Percentiles rank a stretch among this genome's conserved stretches.
Evolutionary conservation across 176 grass and related monocot genomes (phyloP).

Genomic region (Cenchrus americanus): DNA sequence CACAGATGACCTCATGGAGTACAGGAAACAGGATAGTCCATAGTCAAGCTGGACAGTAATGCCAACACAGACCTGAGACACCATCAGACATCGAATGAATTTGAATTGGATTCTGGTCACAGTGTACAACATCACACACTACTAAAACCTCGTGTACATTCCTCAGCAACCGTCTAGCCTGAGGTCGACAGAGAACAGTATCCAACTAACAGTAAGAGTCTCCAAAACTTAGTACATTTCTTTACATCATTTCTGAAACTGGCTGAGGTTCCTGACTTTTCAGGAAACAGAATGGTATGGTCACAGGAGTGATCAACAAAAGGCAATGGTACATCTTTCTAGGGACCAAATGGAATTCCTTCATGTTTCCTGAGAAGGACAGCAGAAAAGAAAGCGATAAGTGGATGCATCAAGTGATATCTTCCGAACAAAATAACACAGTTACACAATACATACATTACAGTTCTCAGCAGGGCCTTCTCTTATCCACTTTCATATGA

Average conservation of each 20-base stretch:
- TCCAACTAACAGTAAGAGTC: background rate
- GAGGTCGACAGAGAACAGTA: background rate
- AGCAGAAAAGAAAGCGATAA: background rate
- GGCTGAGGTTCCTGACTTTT: constrained; percentile 49
- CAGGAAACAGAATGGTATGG: constrained; percentile 46
- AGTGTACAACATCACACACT: constrained; percentile 24
- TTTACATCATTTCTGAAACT: constrained; percentile 52
- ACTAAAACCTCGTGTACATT: constrained; percentile 36
- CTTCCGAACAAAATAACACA: constrained; percentile 24
- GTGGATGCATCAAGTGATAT: background rate
- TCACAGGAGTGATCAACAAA: constrained; percentile 3
- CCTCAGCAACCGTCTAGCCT: constrained; percentile 28
- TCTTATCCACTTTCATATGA: constrained; percentile 93
- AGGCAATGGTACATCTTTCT: background rate
- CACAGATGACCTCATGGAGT: background rate
- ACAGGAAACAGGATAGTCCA: background rate
- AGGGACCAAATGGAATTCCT: constrained; percentile 13
- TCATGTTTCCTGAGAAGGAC: constrained; percentile 15
- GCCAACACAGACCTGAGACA: background rate
- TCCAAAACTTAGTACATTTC: constrained; percentile 40
- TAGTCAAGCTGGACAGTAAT: background rate
- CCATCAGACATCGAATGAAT: constrained; percentile 23
- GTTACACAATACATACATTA: constrained; percentile 11
- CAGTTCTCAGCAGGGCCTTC: constrained; percentile 83
- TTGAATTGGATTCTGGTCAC: background rate